Evolutionary conservation across 306 rosid genomes (phyloP), one percentile per base, ranked within the genome.

Genomic region (Prinsepia uniflora): DNA sequence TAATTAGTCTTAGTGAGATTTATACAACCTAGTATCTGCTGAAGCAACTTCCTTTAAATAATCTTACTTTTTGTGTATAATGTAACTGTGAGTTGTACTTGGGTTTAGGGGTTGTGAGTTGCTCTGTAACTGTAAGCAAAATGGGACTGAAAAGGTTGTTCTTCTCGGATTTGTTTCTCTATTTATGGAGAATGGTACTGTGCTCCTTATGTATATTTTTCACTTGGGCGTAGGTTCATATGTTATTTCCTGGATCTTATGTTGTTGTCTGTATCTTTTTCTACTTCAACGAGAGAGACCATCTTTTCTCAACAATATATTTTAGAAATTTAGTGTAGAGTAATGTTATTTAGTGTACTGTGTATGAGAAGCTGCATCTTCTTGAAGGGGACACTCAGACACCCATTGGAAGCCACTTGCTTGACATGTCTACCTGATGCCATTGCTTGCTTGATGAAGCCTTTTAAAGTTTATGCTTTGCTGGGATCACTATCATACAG

Each of bases 1-100:
- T 79, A 74, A 62, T 69, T 67, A 44, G 64, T 70, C 67, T 41
- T 49, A 52, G 56, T 56, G 70, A 74, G 56, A 65, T 59, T 20
- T 71, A 20, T 71, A 53, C 22, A 53, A 46, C 40, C 17, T 67
- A 34, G 54, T 58, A 68, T 71, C 73, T 60, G 56, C 53, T 71
- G 61, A 57, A 57, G 65, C 69, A 34, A 65, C 48, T 56, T 65
- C 70, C 52, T 34, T 41, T 65, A 57, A 58, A 58, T 67, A 62
- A 59, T 57, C 45, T 40, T 52, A 24, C 59, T 13, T 36, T 52
- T 15, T 30, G 43, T n/a, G 56, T 56, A 4, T 44, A 52, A 75
- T 22, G 57, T 66, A 9, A 70, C 45, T 6, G 24, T 9, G 7
- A 69, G 12, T 15, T 50, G 63, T 65, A 40, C 63, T 56, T 41